Evolutionary conservation across 441 rosid genomes (phyloP), one percentile per base, ranked within the genome.

Genomic region (Pelargonium exstipulatum): DNA sequence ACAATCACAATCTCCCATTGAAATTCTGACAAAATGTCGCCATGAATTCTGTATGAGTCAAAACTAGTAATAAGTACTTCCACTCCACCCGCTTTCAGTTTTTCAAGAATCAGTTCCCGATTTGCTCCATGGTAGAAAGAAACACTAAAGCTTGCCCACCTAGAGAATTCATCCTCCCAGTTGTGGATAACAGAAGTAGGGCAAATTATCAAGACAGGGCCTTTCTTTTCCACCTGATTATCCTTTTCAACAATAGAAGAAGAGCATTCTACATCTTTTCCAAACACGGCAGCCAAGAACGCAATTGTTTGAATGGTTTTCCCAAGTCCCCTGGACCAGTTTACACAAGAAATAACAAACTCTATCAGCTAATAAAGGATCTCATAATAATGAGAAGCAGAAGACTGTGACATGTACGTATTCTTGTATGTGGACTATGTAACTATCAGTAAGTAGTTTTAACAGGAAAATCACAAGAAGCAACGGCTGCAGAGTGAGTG

Each of bases 221-320:
- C 90, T 72, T 76, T 84, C 70, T 58, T 74, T 13, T 69, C 69
- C 4, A 35, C 71, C 70, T 70, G 79, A 49, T 68, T 79, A 65
- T 69, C 88, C 49, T 74, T 74, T 7, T 61, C 49, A 40, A 55
- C 51, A 40, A 71, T 66, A 20, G 74, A 68, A 48, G 75, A 85
- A 68, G 66, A 62, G 26, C 73, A 65, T 18, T 93, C 95, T 69
- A 82, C 77, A 14, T 91, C 96, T 81, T 91, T 91, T 67, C 80
- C 82, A 74, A 73, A 90, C 46, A 91, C 86, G 62, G 92, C 99
- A 69, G 96, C 93, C 67, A 94, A 86, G 83, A 91, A 91, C 60
- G 97, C 94, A 68, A 94, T 94, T 62, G 94, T 81, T 79, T 94
- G 97, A 77, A 94, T 94, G 37, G 99, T 94, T 82, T 91, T 94